These are phyloP conservation scores for Solanum tarijense DNA, from an alignment of 257 asterid genomes.

Conservation along the genomic window DNA sequence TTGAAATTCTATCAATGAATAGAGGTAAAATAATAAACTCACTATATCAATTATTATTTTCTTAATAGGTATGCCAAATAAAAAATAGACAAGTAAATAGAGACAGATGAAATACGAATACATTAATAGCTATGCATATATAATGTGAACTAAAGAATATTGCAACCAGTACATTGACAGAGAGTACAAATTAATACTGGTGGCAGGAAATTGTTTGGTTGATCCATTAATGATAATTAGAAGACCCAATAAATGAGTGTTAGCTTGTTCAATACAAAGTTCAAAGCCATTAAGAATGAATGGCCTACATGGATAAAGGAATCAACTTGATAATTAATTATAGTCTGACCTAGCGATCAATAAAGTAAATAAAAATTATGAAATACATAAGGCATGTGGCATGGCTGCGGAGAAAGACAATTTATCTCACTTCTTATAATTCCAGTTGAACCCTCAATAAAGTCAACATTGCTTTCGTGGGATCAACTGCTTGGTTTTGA, in stretches of 20 bases:
- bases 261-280: not conserved
- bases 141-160: not conserved
- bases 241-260: not conserved
- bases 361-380: not conserved
- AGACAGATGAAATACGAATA: no score
- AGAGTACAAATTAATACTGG: not conserved
- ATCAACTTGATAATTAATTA: not conserved
- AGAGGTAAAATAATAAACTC: no score
- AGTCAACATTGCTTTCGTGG: not conserved
- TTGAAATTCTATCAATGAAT: no score
- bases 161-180: not conserved
- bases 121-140: not conserved
- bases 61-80: accelerated
- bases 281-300: not conserved
- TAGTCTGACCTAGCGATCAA: not conserved
- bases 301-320: not conserved
- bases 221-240: not conserved
- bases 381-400: not conserved
- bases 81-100: no score
- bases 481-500: not conserved
- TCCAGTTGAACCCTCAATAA: not conserved
- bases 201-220: not conserved
- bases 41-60: no score
- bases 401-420: no score
- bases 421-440: not conserved